Evolutionary conservation across 169 alveolate genomes (phyloP), one percentile per base, ranked within the genome.

Genomic region (Plasmodium knowlesi): DNA sequence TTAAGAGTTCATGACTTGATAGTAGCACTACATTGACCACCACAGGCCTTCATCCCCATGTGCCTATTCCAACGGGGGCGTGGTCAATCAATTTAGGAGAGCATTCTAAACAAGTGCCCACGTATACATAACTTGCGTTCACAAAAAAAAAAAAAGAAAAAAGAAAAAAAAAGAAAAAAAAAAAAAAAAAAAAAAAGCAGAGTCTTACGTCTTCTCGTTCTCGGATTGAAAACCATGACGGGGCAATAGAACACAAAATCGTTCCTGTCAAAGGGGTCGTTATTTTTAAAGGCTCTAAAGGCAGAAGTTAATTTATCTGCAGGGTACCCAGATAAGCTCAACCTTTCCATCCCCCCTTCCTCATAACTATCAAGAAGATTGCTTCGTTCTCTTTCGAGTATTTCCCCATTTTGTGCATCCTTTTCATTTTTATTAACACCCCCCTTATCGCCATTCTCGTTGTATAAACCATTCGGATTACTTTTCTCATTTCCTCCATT

Each of bases 201-300:
- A 2, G 50, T 67, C 67, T 57, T 88, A 88, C 94, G 37, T 39
- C 50, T 76, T 41, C 53, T 9, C 10, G 89, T 79, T n/a, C 14
- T 25, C 3, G 94, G 73, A n/a, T 88, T 88, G 82, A 39, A 88
- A 8, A 46, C 30, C 82, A 88, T 14, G 22, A 88, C 73, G 14
- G 94, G 94, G 50, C 94, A 88, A 54, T 88, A 88, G 25, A 76
- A 88, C n/a, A 79, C 37, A 61, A 79, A 88, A 5, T 70, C 89
- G 14, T 46, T 78, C 43, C 34, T 19, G 50, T 88, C 94, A 30
- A 25, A 39, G 4, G 81, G 4, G 46, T 88, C 94, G 14, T 79
- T 61, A 70, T 88, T 70, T 79, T 53, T 61, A 72, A 88, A 88
- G 30, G 72, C 19, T 22, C 72, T 88, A 79, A 79, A 88, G 34